Evolutionary conservation across 257 asterid species (phyloP), one percentile per base, ranked within the genome.

Genomic region (Primulina eburnea): DNA sequence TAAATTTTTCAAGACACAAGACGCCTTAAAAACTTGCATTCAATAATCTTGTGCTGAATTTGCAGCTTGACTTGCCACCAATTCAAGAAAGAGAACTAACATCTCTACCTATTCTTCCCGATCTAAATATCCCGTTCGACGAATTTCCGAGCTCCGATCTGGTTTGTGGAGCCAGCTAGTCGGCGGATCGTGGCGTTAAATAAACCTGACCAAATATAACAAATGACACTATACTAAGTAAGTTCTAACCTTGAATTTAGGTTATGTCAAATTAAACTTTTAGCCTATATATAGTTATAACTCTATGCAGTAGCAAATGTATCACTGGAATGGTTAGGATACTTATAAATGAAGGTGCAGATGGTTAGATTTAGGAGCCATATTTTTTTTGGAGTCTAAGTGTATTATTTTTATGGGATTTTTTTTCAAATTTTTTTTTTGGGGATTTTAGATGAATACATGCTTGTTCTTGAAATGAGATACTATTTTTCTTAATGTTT

Each of bases 101-200:
- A 11, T 35, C 65, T 7, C 30, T 29, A 38, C 69, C 68, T 0
- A 24, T 63, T 63, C 79, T 85, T 43, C 90, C 90, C 0, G 90
- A 82, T 77, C 84, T 85, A 52, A 85, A 85, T 63, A 37, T 82
- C 21, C 78, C 80, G 3, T 80, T 78, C 38, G 80, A 80, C 10
- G 89, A 82, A 47, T 18, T 33, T 35, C 61, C 78, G 21, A 38
- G 20, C 62, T 33, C 63, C 1, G 76, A 64, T 43, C 72, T 30
- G 4, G 50, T 66, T 30, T 69, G 74, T 29, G 73, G 77, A 28
- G 73, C 72, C 55, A 75, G 84, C 76, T 77, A 74, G 78, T 26
- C 63, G 3, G 5, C 56, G 52, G 65, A 66, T 21, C 59, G 30
- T 65, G 69, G 37, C 32, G 65, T 47, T 50, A 29, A 34, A 56